Percentiles rank a stretch among this genome's conserved stretches.
These are phyloP conservation scores for Puccinia coronata DNA, from an alignment of 1,284 basidiomycete genomes.

Conservation along the genomic window DNA sequence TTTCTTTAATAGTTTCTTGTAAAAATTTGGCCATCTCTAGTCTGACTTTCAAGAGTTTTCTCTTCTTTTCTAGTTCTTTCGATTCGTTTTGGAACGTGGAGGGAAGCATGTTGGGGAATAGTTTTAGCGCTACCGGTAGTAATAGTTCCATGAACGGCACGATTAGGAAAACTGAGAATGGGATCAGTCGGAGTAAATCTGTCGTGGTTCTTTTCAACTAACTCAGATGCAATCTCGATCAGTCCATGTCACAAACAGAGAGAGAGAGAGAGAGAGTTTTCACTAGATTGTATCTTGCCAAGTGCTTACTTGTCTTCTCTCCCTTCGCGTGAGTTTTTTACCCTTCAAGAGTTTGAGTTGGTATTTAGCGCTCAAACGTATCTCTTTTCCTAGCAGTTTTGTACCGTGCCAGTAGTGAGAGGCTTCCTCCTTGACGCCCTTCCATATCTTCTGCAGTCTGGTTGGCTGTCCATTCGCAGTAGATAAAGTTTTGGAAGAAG, in stretches of 20 bases:
- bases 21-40: slow-evolving; percentile 99
- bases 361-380: slow-evolving; percentile 82
- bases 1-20: slow-evolving; percentile 93
- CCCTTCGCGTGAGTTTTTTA: slow-evolving; percentile 84
- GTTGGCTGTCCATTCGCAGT: slow-evolving; percentile 1
- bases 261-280: no score
- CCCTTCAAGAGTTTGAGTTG: slow-evolving; percentile 92
- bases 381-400: slow-evolving; percentile 91
- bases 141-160: slow-evolving; percentile 98
- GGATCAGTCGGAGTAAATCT: slow-evolving; percentile 87
- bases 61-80: slow-evolving; percentile 81
- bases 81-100: slow-evolving; percentile 98
- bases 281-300: no score
- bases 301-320: slow-evolving; percentile 85
- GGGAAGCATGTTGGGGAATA: slow-evolving; percentile 99
- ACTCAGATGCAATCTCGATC: not conserved
- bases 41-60: slow-evolving; percentile 88
- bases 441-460: slow-evolving; percentile 66
- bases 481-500: not conserved
- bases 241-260: not conserved
- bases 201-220: slow-evolving; percentile 89
- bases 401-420: slow-evolving; percentile 97
- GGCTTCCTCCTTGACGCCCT: slow-evolving; percentile 91
- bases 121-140: slow-evolving; percentile 91
- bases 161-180: slow-evolving; percentile 90